Evolutionary conservation across 129 eudicot genomes (phyloP).

Genomic region (Solidago caesia): DNA sequence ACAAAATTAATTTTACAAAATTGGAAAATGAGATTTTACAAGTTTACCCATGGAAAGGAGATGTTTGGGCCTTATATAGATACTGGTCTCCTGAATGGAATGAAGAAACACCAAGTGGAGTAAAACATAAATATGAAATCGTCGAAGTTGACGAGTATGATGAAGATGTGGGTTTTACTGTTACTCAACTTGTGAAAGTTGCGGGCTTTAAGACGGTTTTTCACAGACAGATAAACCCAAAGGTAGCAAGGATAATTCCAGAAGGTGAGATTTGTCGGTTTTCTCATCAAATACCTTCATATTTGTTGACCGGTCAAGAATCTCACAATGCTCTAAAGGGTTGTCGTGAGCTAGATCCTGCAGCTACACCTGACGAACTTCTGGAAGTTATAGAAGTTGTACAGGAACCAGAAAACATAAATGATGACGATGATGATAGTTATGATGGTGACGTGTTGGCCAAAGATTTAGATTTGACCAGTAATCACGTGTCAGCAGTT

Average conservation of each 20-base stretch:
- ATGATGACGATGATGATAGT: conserved; percentile 23
- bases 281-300: conserved; percentile 76
- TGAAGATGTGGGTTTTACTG: conserved; percentile 58
- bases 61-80: conserved; percentile 77
- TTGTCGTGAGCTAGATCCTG: conserved; percentile 78
- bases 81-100: conserved; percentile 80
- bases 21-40: conserved; percentile 41
- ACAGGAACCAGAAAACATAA: conserved; percentile 39
- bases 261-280: conserved; percentile 67
- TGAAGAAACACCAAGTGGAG: conserved; percentile 47
- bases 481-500: conserved; percentile 16
- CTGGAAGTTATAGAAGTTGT: conserved; percentile 48
- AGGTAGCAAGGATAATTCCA: conserved; percentile 54
- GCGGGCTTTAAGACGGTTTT: conserved; percentile 83
- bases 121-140: conserved; percentile 58
- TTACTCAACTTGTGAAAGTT: conserved; percentile 78
- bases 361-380: conserved; percentile 64
- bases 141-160: conserved; percentile 62
- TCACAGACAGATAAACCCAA: conserved; percentile 55
- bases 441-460: conserved; percentile 3
- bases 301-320: conserved; percentile 56
- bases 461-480: neutral
- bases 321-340: conserved; percentile 52
- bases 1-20: conserved; percentile 55
- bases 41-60: conserved; percentile 68